Evolutionary conservation across 768 basidiomycete species (phyloP).

Genomic region (Hericium alpestre): DNA sequence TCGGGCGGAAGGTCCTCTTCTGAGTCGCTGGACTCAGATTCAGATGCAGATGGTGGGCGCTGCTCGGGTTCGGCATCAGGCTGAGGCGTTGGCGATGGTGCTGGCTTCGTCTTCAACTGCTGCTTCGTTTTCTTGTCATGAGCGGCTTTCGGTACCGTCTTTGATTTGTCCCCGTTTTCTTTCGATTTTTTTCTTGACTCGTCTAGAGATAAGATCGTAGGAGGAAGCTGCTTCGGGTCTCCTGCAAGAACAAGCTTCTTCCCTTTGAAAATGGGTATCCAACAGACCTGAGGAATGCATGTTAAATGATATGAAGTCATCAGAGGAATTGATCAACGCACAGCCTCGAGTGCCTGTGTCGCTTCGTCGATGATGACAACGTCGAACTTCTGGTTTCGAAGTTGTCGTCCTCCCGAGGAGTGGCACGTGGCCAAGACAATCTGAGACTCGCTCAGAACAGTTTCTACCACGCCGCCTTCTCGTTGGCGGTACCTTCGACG

Average conservation of each 20-base stretch:
- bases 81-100: background rate
- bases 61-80: background rate
- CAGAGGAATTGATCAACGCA: slow-evolving; percentile 23
- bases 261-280: slow-evolving; percentile 91
- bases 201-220: slow-evolving; percentile 72
- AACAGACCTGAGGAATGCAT: slow-evolving; percentile 53
- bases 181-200: slow-evolving; percentile 19
- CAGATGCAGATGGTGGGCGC: background rate
- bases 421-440: slow-evolving; percentile 92
- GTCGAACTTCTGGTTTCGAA: slow-evolving; percentile 74
- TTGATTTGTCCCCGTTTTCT: background rate
- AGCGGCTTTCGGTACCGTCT: background rate
- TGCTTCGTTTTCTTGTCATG: background rate
- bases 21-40: background rate
- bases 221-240: slow-evolving; percentile 92
- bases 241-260: slow-evolving; percentile 87
- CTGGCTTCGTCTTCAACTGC: background rate
- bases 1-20: background rate
- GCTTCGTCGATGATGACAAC: slow-evolving; percentile 96
- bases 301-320: too few relatives aligned
- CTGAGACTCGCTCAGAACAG: slow-evolving; percentile 74
- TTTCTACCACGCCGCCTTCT: slow-evolving; percentile 73
- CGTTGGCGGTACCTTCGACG: slow-evolving; percentile 69
- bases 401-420: slow-evolving; percentile 77
- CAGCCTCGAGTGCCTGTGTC: slow-evolving; percentile 92